Base-by-base conservation (phyloP, 192 early-diverging fungal genomes). In the Powellomyces hirtus region DNA sequence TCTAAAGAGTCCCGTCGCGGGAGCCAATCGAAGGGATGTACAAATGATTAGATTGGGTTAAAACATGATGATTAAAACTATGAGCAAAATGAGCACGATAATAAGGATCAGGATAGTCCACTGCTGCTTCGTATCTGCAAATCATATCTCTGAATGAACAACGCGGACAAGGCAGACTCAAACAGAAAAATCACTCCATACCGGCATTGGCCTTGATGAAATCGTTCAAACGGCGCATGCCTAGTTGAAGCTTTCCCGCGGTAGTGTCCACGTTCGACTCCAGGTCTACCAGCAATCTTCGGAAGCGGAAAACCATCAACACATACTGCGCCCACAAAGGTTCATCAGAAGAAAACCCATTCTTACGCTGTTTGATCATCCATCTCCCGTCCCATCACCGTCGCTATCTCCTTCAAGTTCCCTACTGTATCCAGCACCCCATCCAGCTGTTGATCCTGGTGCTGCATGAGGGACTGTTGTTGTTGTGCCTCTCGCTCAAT, bases 371-470 rank as follows among this genome's bases (percentile, higher is more conserved):
- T 76, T 60, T 86, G 84, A 62, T 86, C 84, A 30, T 86, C 84
- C 38, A 86, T 49, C 72, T 86, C 84, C 22, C 72, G 46, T 36
- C 80, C 80, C 79, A 86, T 86, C 22, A 81, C 79, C 16, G 56
- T 27, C 4, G 79, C 84, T 49, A 86, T 74, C 59, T 86, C 79
- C 33, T 72, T 72, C 57, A 86, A 51, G 33, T 70, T 79, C 14
- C 58, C 46, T 7, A 86, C 76, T 1, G 84, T 86, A 10, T 51
- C 53, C 27, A 59, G 24, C 1, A 86, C 81, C 8, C 68, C 75
- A 24, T 84, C 84, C 26, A 86, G 67, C 73, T 86, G 79, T 35
- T 70, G 40, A 60, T 86, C 84, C 68, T 86, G 84, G 26, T 75
- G 49, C 36, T 62, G 62, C 72, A 86, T 78, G 10, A 86, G 64